Evolutionary conservation across 1,139 yeast genomes (phyloP), one percentile per base, ranked within the genome.

Genomic region (Eremothecium cymbalariae): DNA sequence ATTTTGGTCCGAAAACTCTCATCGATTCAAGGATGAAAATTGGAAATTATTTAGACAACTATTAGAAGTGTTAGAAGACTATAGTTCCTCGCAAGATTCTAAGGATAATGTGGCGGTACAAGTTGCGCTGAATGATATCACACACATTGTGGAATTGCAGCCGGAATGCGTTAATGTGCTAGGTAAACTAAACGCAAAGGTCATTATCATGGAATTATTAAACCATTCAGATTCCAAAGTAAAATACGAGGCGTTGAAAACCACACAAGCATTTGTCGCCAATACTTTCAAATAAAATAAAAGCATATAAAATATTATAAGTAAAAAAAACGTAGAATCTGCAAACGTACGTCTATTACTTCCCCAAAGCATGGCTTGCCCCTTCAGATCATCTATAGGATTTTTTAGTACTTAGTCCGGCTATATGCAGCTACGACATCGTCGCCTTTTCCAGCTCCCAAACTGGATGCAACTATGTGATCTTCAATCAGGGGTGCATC

Each of bases 161-260:
- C 74, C 94, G 38, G 77, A 74, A 40, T 63, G 72, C 20, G 60
- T 72, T 28, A 65, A 63, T 35, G 63, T 72, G 9, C 58, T 80
- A 36, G 67, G 65, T 39, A 61, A 67, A 39, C 55, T 59, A 25
- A 75, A 76, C 22, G 71, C 76, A 53, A 85, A 90, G 66, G 65
- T 81, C 17, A 74, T 77, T 59, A 72, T 93, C 42, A 88, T 93
- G 97, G 72, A 74, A 42, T 68, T 86, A 46, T 78, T 90, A 74
- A 84, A 78, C 48, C 78, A 78, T 38, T 73, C 79, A 27, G 93
- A 86, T 57, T 71, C 88, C 25, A 94, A 85, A 52, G 88, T 90
- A 48, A 84, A 90, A 57, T 90, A 81, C 57, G 95, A 90, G 64
- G 97, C 98, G 2, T 72, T 90, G 54, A 84, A 83, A 59, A 86